Conservation (phyloP, 2,329 filamentous ascomycete species). For the Fusarium tjaetaba region DNA sequence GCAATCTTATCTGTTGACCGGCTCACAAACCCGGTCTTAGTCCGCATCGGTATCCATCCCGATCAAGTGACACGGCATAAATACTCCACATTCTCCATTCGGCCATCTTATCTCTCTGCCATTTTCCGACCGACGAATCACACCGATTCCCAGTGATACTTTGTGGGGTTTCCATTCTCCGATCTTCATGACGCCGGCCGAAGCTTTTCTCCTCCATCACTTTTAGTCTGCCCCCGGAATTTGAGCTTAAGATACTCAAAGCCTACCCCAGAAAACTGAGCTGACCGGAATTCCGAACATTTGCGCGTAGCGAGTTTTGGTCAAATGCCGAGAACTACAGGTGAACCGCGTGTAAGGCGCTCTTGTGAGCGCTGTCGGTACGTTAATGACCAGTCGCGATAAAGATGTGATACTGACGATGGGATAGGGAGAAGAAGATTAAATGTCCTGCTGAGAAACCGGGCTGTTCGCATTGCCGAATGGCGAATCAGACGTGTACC, state of each 20-base stretch:
- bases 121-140: neutral
- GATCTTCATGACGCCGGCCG: neutral
- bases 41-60: neutral
- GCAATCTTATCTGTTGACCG: neutral
- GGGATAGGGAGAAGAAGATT: conserved; percentile 32
- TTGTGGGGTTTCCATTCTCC: neutral
- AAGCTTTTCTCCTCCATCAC: neutral
- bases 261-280: neutral
- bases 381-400: neutral
- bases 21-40: neutral
- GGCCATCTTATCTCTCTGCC: neutral
- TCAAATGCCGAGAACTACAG: conserved; percentile 9
- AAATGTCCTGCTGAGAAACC: conserved; percentile 42
- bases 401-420: fast-evolving
- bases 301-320: neutral
- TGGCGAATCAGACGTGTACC: conserved; percentile 26
- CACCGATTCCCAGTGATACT: fast-evolving
- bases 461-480: conserved; percentile 33
- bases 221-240: neutral
- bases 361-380: conserved; percentile 40
- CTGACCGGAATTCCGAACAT: conserved; percentile 11
- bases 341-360: conserved; percentile 32
- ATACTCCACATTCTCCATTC: neutral
- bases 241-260: neutral
- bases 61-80: conserved; percentile 17